Conservation (phyloP, 2,329 filamentous ascomycete species). For the Aspergillus sp. region DNA sequence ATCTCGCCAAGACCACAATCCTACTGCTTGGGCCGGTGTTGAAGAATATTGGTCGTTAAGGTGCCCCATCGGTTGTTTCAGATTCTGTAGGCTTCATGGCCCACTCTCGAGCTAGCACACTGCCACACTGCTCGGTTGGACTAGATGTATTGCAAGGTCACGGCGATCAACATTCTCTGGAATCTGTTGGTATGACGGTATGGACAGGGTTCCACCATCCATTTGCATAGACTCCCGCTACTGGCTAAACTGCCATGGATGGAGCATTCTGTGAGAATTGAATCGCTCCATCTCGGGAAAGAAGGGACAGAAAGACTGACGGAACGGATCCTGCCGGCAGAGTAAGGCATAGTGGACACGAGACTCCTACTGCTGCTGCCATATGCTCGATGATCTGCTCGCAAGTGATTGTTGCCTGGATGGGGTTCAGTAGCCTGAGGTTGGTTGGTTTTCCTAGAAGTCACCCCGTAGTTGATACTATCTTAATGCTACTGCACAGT, state of each 20-base stretch:
- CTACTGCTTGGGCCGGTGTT: not conserved
- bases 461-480: not conserved
- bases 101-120: not conserved
- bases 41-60: not conserved
- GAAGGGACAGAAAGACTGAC: not conserved
- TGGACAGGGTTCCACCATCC: not conserved
- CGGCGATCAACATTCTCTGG: not conserved
- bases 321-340: conserved; percentile 6
- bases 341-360: not conserved
- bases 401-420: not conserved
- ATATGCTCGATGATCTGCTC: not conserved
- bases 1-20: not conserved
- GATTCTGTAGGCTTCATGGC: not conserved
- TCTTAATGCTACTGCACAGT: no score
- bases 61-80: not conserved
- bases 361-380: not conserved
- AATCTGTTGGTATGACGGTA: not conserved
- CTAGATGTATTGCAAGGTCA: not conserved
- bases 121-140: not conserved
- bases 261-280: not conserved
- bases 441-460: not conserved
- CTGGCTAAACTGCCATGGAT: not conserved
- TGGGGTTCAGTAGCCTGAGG: not conserved
- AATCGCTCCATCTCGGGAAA: not conserved
- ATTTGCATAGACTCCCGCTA: not conserved